A percentile compares a stretch with the other conserved stretches of the same genome.
These are phyloP conservation scores for Medicago ruthenica DNA, from an alignment of 306 rosid species.

Conservation along the genomic window DNA sequence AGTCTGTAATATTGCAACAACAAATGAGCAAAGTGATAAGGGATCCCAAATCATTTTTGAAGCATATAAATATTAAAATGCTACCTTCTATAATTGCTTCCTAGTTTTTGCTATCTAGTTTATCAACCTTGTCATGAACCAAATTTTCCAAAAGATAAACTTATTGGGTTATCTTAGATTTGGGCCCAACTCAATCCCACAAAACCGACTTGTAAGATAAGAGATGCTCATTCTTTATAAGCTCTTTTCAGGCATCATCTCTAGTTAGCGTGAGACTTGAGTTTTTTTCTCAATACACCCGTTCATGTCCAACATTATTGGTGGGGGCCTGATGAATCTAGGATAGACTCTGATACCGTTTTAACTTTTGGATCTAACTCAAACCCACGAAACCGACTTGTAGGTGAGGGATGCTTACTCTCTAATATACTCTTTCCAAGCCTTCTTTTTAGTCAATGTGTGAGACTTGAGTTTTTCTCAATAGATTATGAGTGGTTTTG, in stretches of 20 bases:
- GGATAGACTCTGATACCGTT: not conserved
- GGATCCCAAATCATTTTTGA: constrained; percentile 36
- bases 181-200: not conserved
- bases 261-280: not conserved
- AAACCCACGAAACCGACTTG: not conserved
- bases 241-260: not conserved
- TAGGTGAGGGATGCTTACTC: not conserved
- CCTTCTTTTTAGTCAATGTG: not conserved
- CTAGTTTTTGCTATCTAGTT: constrained; percentile 26
- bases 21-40: constrained; percentile 44
- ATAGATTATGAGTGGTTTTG: not conserved
- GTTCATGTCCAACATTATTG: not conserved
- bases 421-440: not conserved
- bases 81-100: constrained; percentile 5
- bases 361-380: not conserved
- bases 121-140: not conserved
- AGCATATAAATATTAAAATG: not conserved
- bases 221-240: not conserved
- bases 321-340: not conserved
- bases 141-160: not conserved
- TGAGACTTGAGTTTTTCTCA: not conserved
- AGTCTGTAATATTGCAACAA: constrained; percentile 38
- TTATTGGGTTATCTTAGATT: not conserved
- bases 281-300: not conserved
- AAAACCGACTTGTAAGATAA: not conserved